These are phyloP conservation scores for Elongisporangium senticosum DNA, from an alignment of 352 stramenopile species.

Conservation along the genomic window DNA sequence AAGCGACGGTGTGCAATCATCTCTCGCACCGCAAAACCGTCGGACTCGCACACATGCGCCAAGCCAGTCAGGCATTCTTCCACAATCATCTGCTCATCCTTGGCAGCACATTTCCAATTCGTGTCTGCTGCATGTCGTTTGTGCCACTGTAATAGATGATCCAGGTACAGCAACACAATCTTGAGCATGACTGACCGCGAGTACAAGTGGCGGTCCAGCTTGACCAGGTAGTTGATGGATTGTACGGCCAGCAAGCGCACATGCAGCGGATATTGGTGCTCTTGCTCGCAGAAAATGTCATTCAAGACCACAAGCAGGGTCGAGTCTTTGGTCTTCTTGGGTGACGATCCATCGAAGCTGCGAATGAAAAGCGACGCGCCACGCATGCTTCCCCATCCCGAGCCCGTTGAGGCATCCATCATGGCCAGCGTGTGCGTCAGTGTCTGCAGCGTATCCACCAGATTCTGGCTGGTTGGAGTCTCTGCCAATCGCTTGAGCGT, in stretches of 20 bases:
- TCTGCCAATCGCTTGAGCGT: slow-evolving; percentile 46
- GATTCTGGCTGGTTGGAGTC: slow-evolving; percentile 39
- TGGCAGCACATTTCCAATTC: neutral
- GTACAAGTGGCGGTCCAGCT: slow-evolving; percentile 70
- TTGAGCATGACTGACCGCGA: slow-evolving; percentile 35
- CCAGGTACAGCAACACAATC: slow-evolving; percentile 52
- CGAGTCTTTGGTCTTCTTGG: slow-evolving; percentile 47
- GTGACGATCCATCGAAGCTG: slow-evolving; percentile 32
- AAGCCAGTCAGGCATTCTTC: slow-evolving; percentile 76
- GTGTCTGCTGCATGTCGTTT: neutral
- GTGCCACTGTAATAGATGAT: slow-evolving; percentile 36
- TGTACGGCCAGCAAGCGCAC: slow-evolving; percentile 62
- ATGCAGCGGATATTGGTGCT: slow-evolving; percentile 30
- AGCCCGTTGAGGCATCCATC: slow-evolving; percentile 77
- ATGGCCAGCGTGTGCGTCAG: slow-evolving; percentile 82
- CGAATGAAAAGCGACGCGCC: slow-evolving; percentile 50
- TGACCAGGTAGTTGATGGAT: slow-evolving; percentile 84
- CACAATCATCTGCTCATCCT: slow-evolving; percentile 58
- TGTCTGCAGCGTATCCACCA: slow-evolving; percentile 66
- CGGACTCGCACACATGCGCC: slow-evolving; percentile 52
- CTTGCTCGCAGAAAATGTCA: slow-evolving; percentile 40
- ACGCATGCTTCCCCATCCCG: slow-evolving; percentile 56
- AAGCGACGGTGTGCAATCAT: slow-evolving; percentile 34
- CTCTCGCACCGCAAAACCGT: slow-evolving; percentile 49
- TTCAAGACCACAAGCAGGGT: slow-evolving; percentile 46